Evolutionary conservation across 148 eudicot genomes (phyloP), one percentile per base, ranked within the genome.

Genomic region (Suaeda aralocaspica): DNA sequence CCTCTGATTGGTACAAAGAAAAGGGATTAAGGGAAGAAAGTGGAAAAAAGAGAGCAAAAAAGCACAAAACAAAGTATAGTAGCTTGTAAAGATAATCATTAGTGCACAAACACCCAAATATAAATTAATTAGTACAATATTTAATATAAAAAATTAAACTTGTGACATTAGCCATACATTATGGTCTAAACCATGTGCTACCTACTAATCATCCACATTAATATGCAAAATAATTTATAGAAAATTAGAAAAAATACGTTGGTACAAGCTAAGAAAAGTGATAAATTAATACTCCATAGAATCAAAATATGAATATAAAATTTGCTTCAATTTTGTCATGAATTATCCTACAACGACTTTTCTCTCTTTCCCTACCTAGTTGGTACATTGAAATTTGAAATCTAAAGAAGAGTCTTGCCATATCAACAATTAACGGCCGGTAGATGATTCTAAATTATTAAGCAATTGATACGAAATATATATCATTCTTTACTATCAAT

Each of bases 141-240:
- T 60, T 31, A 71, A 70, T 5, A 49, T 33, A 64, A 63, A 30
- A 66, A 48, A 64, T 66, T n/a, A n/a, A n/a, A n/a, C n/a, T n/a
- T 66, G 66, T 74, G 64, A 30, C 25, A 48, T 30, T 66, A 36
- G 31, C 60, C 70, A 66, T 65, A 45, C 26, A 66, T 66, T 26
- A 42, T 30, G 71, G 64, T 66, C 77, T n/a, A 74, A n/a, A 73
- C 71, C 71, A 74, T 59, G 77, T 66, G 71, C 77, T 48, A 57
- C 28, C 56, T 66, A 74, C 70, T 57, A 66, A 72, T 66, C 53
- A 52, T 14, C 56, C 31, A 22, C 26, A 16, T 25, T 52, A 64
- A 64, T 1, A 33, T 28, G 14, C 16, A 68, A 34, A 4, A 2
- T 24, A n/a, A n/a, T n/a, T n/a, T n/a, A n/a, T n/a, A n/a, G n/a